Percentiles rank a stretch among this genome's conserved stretches.
phyloP scores from a whole-genome alignment of 176 grass and related monocot genomes.

The Rhynchospora pubera region DNA sequence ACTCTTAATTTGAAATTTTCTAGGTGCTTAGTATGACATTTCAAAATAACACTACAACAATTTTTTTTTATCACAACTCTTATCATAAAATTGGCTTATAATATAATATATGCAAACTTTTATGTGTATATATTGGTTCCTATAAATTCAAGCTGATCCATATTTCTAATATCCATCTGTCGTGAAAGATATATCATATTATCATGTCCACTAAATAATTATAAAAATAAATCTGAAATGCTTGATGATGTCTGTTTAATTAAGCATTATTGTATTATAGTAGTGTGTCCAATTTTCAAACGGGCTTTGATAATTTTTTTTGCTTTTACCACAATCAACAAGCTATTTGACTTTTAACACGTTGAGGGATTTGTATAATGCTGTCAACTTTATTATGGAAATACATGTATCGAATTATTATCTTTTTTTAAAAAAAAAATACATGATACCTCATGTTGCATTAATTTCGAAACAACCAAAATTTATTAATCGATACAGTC shows the following conservation, averaged over 20 bases:
- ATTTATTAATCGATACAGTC: too few species aligned
- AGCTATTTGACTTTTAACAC: neutral
- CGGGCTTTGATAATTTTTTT: neutral
- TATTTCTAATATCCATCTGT: neutral
- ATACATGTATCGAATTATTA: too few species aligned
- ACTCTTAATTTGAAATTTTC: too few species aligned
- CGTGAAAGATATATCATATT: neutral
- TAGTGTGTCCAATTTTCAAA: neutral
- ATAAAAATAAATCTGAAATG: neutral
- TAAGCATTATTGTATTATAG: neutral
- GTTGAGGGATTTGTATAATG: neutral
- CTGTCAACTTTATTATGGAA: neutral
- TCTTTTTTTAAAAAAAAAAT: neutral
- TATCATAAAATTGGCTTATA: too few species aligned
- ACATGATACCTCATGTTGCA: too few species aligned
- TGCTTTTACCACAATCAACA: neutral
- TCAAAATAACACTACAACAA: too few species aligned
- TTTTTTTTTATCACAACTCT: too few species aligned
- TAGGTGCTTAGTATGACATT: too few species aligned
- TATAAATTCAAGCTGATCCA: neutral
- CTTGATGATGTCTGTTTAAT: neutral
- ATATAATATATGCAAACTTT: too few species aligned
- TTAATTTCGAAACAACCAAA: too few species aligned
- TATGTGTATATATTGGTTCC: too few species aligned
- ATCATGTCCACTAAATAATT: neutral